Percentiles rank a stretch among this genome's conserved stretches.
phyloP scores from a whole-genome alignment of 108 stramenopile genomes.

The Cyclotella baltica region DNA sequence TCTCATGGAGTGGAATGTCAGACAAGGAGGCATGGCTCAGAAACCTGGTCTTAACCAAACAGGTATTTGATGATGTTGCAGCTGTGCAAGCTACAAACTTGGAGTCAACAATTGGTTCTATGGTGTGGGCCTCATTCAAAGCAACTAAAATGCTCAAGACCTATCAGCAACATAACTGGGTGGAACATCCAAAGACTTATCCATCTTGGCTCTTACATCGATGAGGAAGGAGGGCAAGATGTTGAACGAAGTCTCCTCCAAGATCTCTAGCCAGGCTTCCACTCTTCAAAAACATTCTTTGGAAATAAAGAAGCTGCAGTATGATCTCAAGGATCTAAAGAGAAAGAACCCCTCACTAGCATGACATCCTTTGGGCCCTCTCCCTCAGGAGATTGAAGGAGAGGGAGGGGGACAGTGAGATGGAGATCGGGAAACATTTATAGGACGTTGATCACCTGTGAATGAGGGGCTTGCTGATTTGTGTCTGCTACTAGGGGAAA shows the following conservation, averaged over 20 bases:
- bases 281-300: neutral
- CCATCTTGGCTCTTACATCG: conserved; percentile 13
- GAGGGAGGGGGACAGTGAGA: no score
- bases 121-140: neutral
- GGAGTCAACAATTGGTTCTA: neutral
- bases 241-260: neutral
- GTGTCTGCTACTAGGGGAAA: neutral
- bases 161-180: neutral
- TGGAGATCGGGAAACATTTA: no score
- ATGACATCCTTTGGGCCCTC: no score
- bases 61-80: conserved; percentile 1
- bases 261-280: neutral
- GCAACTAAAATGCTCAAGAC: neutral
- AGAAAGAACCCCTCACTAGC: no score
- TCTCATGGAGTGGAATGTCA: neutral
- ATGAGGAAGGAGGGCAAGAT: conserved; percentile 10
- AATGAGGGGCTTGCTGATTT: neutral
- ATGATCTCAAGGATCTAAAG: no score
- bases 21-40: conserved; percentile 8
- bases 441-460: neutral
- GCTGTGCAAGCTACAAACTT: neutral
- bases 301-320: neutral
- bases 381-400: no score
- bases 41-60: neutral
- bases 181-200: conserved; percentile 10